Base-by-base conservation (phyloP, 192 early-diverging fungal genomes). In the Backusella sp. region DNA sequence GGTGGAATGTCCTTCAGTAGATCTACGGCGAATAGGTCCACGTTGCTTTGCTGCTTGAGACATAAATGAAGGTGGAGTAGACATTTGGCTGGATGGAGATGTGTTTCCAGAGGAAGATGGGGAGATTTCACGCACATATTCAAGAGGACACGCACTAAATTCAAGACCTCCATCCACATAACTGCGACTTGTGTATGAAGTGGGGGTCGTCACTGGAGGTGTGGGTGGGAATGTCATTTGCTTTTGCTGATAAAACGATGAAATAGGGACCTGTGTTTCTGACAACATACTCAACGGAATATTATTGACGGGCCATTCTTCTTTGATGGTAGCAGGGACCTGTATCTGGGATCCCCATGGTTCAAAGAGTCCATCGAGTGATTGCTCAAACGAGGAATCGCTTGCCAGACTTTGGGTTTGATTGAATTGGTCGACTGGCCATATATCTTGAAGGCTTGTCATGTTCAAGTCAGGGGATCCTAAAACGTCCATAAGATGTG, bases 321-420 rank as follows among this genome's bases (percentile, higher is more conserved):
- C 70, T 71, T 71, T 71, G 6, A 71, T 71, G 0, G 39, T 44
- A 70, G 68, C 9, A 7, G 68, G 68, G 30, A 42, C 68, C 11
- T 42, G 34, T 23, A 70, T 9, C 6, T 36, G 34, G 0, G 70
- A 30, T 17, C 42, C 42, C 70, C 70, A 71, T 15, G 70, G 42
- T 21, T 35, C 68, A 44, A 71, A 71, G 8, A 71, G 26, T 19
- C 41, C 26, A 41, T 62, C 56, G 26, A 62, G 4, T 0, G 56
- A 62, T 28, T 62, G 56, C 5, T 71, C 70, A 71, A 71, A 71
- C 1, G 56, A 62, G 56, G 56, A 62, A n/a, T 62, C 26, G 56
- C 26, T 28, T 62, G 21, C 3, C 12, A 62, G 3, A 12, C 26
- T 62, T 62, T 62, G 56, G 9, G 9, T 14, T 12, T 62, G 21